Evolutionary conservation across 2,329 filamentous ascomycete species (phyloP).

Genomic region (Colletotrichum abscissum): DNA sequence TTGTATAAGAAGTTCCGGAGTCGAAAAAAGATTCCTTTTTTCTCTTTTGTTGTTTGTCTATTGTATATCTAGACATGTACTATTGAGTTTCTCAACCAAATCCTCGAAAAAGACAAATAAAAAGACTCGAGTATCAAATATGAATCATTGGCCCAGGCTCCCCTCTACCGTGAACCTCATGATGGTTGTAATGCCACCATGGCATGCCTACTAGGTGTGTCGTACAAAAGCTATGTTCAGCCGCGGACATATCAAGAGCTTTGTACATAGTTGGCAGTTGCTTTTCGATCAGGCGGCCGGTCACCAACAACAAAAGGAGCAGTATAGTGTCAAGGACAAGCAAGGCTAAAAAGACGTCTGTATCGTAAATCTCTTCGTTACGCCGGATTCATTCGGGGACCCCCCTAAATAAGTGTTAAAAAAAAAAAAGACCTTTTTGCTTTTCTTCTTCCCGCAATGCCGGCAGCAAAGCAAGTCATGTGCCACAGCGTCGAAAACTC

Average conservation of each 20-base stretch:
- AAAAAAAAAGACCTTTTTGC: neutral
- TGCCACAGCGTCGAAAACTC: too few relatives aligned
- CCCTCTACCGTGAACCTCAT: too few relatives aligned
- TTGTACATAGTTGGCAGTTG: too few relatives aligned
- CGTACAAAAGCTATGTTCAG: too few relatives aligned
- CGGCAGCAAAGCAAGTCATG: too few relatives aligned
- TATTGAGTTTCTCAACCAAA: neutral
- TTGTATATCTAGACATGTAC: neutral
- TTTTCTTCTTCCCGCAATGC: too few relatives aligned
- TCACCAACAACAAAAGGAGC: too few relatives aligned
- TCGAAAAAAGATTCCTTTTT: neutral
- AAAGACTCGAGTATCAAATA: neutral
- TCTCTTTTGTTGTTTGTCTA: neutral
- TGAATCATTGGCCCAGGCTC: neutral
- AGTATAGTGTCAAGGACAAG: too few relatives aligned
- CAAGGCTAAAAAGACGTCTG: constrained; percentile 44
- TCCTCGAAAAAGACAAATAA: neutral
- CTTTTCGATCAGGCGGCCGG: too few relatives aligned
- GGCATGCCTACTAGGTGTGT: too few relatives aligned
- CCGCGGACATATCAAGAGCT: too few relatives aligned
- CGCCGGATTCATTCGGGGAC: constrained; percentile 16
- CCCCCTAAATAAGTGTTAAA: neutral
- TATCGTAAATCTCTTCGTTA: constrained; percentile 24
- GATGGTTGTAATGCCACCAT: too few relatives aligned
- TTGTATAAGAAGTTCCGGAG: neutral